A percentile compares a stretch with the other conserved stretches of the same genome.
Conservation (phyloP, 2,329 filamentous ascomycete genomes). For the Colletotrichum spinosum region DNA sequence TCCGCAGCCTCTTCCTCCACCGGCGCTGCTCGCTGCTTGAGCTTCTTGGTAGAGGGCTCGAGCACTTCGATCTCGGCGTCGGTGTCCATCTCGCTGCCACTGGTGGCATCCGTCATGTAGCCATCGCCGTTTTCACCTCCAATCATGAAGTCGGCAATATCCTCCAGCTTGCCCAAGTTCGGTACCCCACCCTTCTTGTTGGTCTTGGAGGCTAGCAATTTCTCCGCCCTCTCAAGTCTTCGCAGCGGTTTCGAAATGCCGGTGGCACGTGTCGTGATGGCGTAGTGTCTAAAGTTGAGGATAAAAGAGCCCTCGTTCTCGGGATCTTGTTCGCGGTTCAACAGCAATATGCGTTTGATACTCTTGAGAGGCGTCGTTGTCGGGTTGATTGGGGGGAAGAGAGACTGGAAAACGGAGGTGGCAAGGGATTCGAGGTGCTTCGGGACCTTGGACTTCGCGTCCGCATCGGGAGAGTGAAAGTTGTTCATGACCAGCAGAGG, state of each 20-base stretch:
- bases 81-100: conserved; percentile 91
- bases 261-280: conserved; percentile 89
- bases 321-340: conserved; percentile 80
- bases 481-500: conserved; percentile 99
- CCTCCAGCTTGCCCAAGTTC: conserved; percentile 89
- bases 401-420: conserved; percentile 93
- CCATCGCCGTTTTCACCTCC: conserved; percentile 81
- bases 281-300: conserved; percentile 91
- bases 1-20: conserved; percentile 57
- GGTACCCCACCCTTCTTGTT: conserved; percentile 80
- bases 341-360: conserved; percentile 89
- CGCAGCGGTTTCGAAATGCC: conserved; percentile 87
- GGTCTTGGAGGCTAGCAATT: conserved; percentile 72
- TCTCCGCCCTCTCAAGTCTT: conserved; percentile 86
- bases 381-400: conserved; percentile 96
- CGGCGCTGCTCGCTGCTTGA: conserved; percentile 64
- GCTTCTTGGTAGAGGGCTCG: conserved; percentile 71
- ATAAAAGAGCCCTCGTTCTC: conserved; percentile 78
- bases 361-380: conserved; percentile 89
- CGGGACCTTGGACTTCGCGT: conserved; percentile 78
- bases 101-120: conserved; percentile 87
- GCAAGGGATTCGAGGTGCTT: conserved; percentile 94
- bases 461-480: conserved; percentile 76
- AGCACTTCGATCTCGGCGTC: conserved; percentile 94
- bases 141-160: conserved; percentile 95